Conservation (phyloP, 2,329 filamentous ascomycete species). For the Penicillium hesseltinei region DNA sequence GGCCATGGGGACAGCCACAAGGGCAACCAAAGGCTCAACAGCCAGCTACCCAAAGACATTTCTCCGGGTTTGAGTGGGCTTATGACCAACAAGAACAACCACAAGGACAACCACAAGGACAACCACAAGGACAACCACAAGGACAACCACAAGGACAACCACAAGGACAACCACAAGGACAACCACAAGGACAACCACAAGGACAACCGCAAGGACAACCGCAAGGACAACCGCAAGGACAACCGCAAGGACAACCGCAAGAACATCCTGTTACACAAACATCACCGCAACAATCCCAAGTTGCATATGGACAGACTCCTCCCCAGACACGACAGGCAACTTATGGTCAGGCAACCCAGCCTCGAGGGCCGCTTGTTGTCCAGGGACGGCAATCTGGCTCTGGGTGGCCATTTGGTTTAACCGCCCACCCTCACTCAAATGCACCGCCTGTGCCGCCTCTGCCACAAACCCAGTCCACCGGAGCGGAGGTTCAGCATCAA, state of each 20-base stretch:
- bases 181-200: background rate
- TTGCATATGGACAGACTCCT: background rate
- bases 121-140: background rate
- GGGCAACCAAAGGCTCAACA: background rate
- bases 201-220: background rate
- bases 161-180: background rate
- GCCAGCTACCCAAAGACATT: background rate
- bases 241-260: background rate
- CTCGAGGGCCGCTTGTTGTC: constrained; percentile 1
- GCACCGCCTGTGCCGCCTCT: background rate
- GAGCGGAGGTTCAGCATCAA: background rate
- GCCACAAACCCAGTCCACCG: background rate
- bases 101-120: background rate
- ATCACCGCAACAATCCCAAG: background rate
- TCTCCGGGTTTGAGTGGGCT: constrained; percentile 1
- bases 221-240: background rate
- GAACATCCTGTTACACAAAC: background rate
- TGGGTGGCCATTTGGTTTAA: constrained; percentile 5
- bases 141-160: background rate
- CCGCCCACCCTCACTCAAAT: constrained; percentile 2
- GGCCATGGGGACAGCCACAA: constrained; percentile 4
- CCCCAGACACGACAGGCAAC: background rate
- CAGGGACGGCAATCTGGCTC: constrained; percentile 7
- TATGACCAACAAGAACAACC: background rate
- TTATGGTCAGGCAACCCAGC: background rate